Percentiles rank a stretch among this genome's conserved stretches.
Evolutionary conservation across 176 grass and related monocot species (phyloP).

Genomic region (Musa beccarii): DNA sequence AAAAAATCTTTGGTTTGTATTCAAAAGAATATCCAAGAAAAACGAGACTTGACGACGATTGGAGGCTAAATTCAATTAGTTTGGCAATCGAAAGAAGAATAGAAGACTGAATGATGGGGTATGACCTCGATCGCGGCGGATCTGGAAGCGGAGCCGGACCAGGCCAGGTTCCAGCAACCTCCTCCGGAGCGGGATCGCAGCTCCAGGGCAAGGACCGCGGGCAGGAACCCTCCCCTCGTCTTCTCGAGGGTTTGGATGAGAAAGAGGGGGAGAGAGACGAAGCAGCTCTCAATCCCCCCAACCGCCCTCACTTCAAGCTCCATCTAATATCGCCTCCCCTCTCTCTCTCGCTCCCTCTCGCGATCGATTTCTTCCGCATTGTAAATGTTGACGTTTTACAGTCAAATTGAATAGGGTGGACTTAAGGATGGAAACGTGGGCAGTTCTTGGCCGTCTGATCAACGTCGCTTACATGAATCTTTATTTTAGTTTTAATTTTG

Average conservation of each 20-base stretch:
- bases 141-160: slow-evolving; percentile 69
- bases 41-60: not conserved
- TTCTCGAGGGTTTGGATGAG: slow-evolving; percentile 60
- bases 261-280: slow-evolving; percentile 74
- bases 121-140: slow-evolving; percentile 71
- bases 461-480: too few species aligned
- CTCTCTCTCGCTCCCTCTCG: slow-evolving; percentile 1
- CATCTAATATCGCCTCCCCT: slow-evolving; percentile 15
- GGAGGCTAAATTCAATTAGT: not conserved
- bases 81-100: not conserved
- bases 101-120: not conserved
- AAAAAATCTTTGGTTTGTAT: too few species aligned
- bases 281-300: slow-evolving; percentile 69
- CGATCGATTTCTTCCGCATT: not conserved
- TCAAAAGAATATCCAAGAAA: too few species aligned
- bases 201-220: slow-evolving; percentile 69
- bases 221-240: slow-evolving; percentile 33
- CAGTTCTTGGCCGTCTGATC: too few species aligned
- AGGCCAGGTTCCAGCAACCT: slow-evolving; percentile 62
- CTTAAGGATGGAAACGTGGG: too few species aligned
- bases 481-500: too few species aligned
- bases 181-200: slow-evolving; percentile 35
- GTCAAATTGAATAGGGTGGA: too few species aligned
- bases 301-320: slow-evolving; percentile 63
- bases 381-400: too few species aligned